Evolutionary conservation across 129 eudicot genomes (phyloP).

Genomic region (Tagetes patula): DNA sequence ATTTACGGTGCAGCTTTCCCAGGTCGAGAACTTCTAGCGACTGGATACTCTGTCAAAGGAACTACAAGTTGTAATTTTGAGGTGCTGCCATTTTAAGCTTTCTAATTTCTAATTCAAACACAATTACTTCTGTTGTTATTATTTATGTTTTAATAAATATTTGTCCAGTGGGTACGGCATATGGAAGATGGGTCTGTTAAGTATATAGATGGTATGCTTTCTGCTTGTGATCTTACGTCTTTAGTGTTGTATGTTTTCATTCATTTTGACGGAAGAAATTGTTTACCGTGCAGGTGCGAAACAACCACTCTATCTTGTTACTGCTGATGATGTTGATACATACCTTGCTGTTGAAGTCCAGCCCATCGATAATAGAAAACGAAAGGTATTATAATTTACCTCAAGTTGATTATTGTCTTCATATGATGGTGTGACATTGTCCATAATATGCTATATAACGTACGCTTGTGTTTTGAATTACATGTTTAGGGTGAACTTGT

Average conservation of each 20-base stretch:
- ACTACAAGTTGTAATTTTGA: conserved; percentile 97
- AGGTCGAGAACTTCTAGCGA: conserved; percentile 81
- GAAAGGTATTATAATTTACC: conserved; percentile 52
- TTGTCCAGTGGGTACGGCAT: conserved; percentile 93
- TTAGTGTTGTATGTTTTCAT: background rate
- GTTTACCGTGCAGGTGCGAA: conserved; percentile 66
- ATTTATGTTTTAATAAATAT: conserved; percentile 10
- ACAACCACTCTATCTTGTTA: conserved; percentile 83
- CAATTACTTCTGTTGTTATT: background rate
- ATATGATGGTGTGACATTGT: background rate
- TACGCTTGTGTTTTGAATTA: conserved; percentile 20
- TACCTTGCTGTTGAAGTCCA: conserved; percentile 94
- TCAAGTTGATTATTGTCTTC: conserved; percentile 20
- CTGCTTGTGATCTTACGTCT: conserved; percentile 12
- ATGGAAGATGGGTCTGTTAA: conserved; percentile 90
- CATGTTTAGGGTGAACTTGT: conserved; percentile 82
- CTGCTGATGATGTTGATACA: conserved; percentile 90
- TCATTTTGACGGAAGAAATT: conserved; percentile 19
- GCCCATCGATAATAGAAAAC: conserved; percentile 87
- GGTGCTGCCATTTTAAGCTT: conserved; percentile 38
- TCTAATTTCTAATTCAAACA: conserved; percentile 1
- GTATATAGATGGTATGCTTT: conserved; percentile 74
- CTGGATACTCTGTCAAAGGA: conserved; percentile 86
- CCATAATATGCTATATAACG: background rate
- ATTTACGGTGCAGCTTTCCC: conserved; percentile 93